Conservation (phyloP, 768 basidiomycete species). For the Cystobasidium tubakii region DNA sequence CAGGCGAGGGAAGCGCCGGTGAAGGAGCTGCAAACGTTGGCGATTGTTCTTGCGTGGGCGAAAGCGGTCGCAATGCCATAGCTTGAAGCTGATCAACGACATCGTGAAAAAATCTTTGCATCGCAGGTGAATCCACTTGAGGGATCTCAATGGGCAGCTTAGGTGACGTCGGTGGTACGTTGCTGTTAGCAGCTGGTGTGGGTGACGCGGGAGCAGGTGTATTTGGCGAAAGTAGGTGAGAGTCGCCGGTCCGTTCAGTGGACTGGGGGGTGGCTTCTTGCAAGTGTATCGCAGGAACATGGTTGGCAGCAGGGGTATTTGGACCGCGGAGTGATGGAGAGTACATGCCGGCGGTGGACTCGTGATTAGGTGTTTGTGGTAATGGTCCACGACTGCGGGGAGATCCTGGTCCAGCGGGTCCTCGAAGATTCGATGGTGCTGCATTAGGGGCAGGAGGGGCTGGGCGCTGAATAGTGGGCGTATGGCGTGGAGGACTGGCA, state of each 20-base stretch:
- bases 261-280: slow-evolving; percentile 38
- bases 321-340: neutral
- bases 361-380: slow-evolving; percentile 23
- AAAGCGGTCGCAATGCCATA: slow-evolving; percentile 42
- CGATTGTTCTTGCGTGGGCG: slow-evolving; percentile 26
- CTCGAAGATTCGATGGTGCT: neutral
- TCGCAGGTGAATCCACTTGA: slow-evolving; percentile 64
- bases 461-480: neutral
- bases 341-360: neutral
- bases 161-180: slow-evolving; percentile 41
- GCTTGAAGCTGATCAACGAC: slow-evolving; percentile 53
- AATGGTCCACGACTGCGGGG: slow-evolving; percentile 43
- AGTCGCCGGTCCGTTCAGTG: neutral
- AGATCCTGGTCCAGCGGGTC: slow-evolving; percentile 41
- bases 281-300: slow-evolving; percentile 46
- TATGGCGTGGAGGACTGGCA: neutral
- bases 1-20: slow-evolving; percentile 20
- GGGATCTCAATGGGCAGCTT: slow-evolving; percentile 59
- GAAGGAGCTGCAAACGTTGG: slow-evolving; percentile 38
- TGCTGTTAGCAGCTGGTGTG: neutral
- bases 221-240: slow-evolving; percentile 17
- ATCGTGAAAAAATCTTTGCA: slow-evolving; percentile 79
- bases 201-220: slow-evolving; percentile 39
- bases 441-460: slow-evolving; percentile 14
- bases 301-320: slow-evolving; percentile 26